Percentiles rank a stretch among this genome's conserved stretches.
phyloP scores from a whole-genome alignment of 1,139 yeast species.

The Yamadazyma conglobata region DNA sequence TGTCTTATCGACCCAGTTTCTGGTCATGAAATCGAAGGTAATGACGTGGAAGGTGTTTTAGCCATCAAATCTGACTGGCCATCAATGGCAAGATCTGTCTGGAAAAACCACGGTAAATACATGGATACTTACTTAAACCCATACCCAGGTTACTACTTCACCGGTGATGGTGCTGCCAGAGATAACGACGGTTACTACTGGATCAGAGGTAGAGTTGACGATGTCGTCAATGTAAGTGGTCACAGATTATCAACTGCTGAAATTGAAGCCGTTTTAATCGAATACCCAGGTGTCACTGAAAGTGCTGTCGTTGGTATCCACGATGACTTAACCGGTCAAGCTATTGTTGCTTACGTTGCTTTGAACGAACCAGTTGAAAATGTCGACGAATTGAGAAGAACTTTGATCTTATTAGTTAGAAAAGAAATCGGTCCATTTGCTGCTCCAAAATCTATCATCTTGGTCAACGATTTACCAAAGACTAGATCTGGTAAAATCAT shows the following conservation, averaged over 20 bases:
- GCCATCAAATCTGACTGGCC: slow-evolving; percentile 76
- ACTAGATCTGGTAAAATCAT: slow-evolving; percentile 98
- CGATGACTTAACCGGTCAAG: slow-evolving; percentile 97
- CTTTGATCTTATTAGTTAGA: slow-evolving; percentile 82
- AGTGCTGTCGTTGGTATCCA: slow-evolving; percentile 93
- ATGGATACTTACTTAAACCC: slow-evolving; percentile 72
- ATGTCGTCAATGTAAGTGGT: slow-evolving; percentile 78
- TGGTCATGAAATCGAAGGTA: slow-evolving; percentile 61
- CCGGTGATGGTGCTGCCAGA: slow-evolving; percentile 83
- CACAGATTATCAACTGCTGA: slow-evolving; percentile 81
- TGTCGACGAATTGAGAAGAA: slow-evolving; percentile 67
- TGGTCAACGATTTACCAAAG: slow-evolving; percentile 91
- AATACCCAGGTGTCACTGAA: slow-evolving; percentile 80
- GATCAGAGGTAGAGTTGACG: slow-evolving; percentile 82
- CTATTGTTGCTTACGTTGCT: slow-evolving; percentile 90
- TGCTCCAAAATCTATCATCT: slow-evolving; percentile 87
- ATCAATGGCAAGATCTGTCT: slow-evolving; percentile 72
- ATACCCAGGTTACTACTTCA: slow-evolving; percentile 65
- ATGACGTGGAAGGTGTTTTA: slow-evolving; percentile 71
- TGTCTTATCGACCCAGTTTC: slow-evolving; percentile 68
- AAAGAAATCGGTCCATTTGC: slow-evolving; percentile 97
- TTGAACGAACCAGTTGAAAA: slow-evolving; percentile 63
- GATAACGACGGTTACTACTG: slow-evolving; percentile 75
- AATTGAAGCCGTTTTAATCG: slow-evolving; percentile 84
- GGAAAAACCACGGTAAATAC: slow-evolving; percentile 64